phyloP scores from a whole-genome alignment of 2,329 filamentous ascomycete species.

The Fusarium sp. region DNA sequence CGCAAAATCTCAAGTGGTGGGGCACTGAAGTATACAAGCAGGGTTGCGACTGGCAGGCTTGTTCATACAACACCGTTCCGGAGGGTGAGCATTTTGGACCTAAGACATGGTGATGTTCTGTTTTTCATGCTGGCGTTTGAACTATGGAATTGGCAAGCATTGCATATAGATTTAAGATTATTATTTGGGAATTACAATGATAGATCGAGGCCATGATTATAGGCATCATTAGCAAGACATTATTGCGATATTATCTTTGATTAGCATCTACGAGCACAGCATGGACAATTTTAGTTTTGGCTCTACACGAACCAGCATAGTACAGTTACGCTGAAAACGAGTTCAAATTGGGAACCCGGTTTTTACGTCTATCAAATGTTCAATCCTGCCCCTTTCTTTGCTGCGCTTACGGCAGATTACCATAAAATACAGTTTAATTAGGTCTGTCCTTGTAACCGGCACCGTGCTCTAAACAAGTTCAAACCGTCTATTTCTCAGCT shows the following conservation, averaged over 20 bases:
- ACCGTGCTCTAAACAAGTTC: conserved; percentile 36
- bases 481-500: conserved; percentile 51
- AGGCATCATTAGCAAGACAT: conserved; percentile 13
- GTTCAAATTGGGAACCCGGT: conserved; percentile 34
- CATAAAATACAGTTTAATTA: conserved; percentile 51
- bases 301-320: conserved; percentile 7
- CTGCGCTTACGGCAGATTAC: conserved; percentile 49
- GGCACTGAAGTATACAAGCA: conserved; percentile 87
- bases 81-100: conserved; percentile 76
- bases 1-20: conserved; percentile 84
- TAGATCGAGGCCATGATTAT: conserved; percentile 33
- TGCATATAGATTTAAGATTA: conserved; percentile 39
- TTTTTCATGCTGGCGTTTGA: neutral
- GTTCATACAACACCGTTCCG: conserved; percentile 73
- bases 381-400: conserved; percentile 33
- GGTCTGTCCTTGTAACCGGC: conserved; percentile 35
- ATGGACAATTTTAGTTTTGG: neutral
- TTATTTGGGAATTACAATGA: conserved; percentile 12
- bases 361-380: conserved; percentile 48
- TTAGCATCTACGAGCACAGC: neutral
- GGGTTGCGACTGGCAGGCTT: conserved; percentile 88
- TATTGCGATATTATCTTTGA: conserved; percentile 3
- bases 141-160: neutral
- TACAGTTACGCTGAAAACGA: conserved; percentile 11
- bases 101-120: conserved; percentile 62